These are phyloP conservation scores for Xylaria hypoxylon DNA, from an alignment of 2,329 filamentous ascomycete species.

Conservation along the genomic window DNA sequence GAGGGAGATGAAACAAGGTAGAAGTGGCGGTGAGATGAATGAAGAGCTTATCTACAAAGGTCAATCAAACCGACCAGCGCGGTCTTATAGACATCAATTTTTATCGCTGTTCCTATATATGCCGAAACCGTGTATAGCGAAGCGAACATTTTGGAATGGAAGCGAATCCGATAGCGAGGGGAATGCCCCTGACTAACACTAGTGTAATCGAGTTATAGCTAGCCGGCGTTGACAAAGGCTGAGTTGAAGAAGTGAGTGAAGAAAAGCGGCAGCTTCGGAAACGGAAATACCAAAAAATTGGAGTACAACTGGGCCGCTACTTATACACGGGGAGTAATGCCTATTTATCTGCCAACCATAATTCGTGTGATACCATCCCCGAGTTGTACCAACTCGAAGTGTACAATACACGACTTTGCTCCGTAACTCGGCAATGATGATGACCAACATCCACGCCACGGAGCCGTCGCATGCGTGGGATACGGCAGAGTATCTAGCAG, in stretches of 20 bases:
- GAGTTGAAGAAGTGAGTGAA: not conserved
- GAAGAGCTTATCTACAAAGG: not conserved
- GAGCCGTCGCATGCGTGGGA: not conserved
- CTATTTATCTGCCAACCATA: not conserved
- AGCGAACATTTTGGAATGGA: not conserved
- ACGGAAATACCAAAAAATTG: not conserved
- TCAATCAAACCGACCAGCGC: not conserved
- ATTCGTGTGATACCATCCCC: not conserved
- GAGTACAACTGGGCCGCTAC: not conserved
- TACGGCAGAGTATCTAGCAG: not conserved
- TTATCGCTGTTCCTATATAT: not conserved
- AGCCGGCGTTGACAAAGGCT: not conserved
- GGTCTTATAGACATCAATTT: not conserved
- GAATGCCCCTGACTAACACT: not conserved
- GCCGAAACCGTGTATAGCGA: not conserved
- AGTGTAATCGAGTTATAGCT: not conserved
- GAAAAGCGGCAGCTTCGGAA: not conserved
- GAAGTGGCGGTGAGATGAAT: no score
- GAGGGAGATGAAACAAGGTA: no score
- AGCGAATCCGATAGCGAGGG: constrained; percentile 31
- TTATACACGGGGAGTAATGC: not conserved
- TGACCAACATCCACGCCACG: not conserved
- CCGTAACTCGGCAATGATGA: not conserved
- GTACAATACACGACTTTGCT: not conserved
- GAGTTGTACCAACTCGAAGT: not conserved